phyloP scores from a whole-genome alignment of 352 stramenopile species.

The Globisporangium camurandrum region DNA sequence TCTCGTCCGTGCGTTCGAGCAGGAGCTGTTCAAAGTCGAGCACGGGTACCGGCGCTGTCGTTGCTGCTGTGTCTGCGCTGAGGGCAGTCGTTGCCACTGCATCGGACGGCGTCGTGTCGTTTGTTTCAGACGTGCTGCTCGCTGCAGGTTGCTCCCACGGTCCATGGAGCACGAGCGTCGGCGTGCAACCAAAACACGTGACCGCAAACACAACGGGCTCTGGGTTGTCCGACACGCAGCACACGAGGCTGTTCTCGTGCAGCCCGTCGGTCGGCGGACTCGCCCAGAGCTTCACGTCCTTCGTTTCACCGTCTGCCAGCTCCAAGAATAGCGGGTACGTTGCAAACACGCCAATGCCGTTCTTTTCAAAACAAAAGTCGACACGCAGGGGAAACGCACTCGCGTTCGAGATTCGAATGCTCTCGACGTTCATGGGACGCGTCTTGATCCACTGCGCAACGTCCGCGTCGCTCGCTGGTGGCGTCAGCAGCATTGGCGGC shows the following conservation, averaged over 20 bases:
- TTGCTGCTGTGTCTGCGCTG: neutral
- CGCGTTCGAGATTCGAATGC: constrained; percentile 89
- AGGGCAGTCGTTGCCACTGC: neutral
- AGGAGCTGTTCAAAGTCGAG: constrained; percentile 91
- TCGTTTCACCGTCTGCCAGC: constrained; percentile 86
- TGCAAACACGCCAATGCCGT: constrained; percentile 40
- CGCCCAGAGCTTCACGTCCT: constrained; percentile 89
- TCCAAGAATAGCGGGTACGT: constrained; percentile 65
- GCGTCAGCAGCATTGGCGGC: neutral
- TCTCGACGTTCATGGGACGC: constrained; percentile 76
- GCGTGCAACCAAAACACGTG: constrained; percentile 80
- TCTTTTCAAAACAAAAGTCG: constrained; percentile 39
- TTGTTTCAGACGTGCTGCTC: constrained; percentile 38
- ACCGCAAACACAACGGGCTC: constrained; percentile 83
- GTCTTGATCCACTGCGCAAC: constrained; percentile 41
- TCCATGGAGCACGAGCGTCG: constrained; percentile 66
- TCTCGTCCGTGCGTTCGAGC: constrained; percentile 82
- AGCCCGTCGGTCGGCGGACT: constrained; percentile 59
- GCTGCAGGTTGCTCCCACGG: constrained; percentile 76
- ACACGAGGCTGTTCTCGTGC: constrained; percentile 80
- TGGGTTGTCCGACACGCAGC: constrained; percentile 88
- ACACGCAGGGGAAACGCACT: constrained; percentile 70
- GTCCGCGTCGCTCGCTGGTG: constrained; percentile 34
- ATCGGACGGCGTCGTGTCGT: constrained; percentile 6
- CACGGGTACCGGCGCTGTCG: constrained; percentile 12